phyloP scores from a whole-genome alignment of 192 early-diverging fungal species.

The Coemansia sp. region DNA sequence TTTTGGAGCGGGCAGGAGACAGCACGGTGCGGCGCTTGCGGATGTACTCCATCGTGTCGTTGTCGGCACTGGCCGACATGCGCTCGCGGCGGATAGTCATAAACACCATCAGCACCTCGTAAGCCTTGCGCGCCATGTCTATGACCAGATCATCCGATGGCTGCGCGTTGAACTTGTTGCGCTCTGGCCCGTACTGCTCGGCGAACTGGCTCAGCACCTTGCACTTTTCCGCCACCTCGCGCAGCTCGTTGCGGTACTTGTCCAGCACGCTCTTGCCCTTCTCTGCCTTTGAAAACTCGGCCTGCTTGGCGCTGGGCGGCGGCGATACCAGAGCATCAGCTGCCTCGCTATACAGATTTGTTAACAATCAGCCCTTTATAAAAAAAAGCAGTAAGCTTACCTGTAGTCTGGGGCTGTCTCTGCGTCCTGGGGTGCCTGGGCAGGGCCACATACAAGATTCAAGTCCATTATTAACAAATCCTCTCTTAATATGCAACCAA shows the following conservation, averaged over 20 bases:
- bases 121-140: conserved; percentile 56
- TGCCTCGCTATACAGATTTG: background rate
- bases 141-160: conserved; percentile 54
- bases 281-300: conserved; percentile 2
- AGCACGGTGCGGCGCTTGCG: conserved; percentile 56
- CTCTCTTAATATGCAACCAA: background rate
- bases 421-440: background rate
- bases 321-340: conserved; percentile 1
- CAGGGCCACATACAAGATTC: conserved; percentile 36
- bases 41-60: conserved; percentile 58
- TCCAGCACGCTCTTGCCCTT: conserved; percentile 29
- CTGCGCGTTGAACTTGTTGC: conserved; percentile 53
- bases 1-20: conserved; percentile 41
- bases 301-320: conserved; percentile 5
- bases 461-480: conserved; percentile 31
- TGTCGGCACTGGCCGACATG: conserved; percentile 46
- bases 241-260: conserved; percentile 46
- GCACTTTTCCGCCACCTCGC: conserved; percentile 51
- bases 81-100: conserved; percentile 53
- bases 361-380: too few species aligned
- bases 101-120: conserved; percentile 55
- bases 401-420: conserved; percentile 1
- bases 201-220: conserved; percentile 51
- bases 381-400: background rate
- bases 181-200: conserved; percentile 50